Evolutionary conservation across 352 stramenopile species (phyloP).

Genomic region (Phytophthora colocasiae): DNA sequence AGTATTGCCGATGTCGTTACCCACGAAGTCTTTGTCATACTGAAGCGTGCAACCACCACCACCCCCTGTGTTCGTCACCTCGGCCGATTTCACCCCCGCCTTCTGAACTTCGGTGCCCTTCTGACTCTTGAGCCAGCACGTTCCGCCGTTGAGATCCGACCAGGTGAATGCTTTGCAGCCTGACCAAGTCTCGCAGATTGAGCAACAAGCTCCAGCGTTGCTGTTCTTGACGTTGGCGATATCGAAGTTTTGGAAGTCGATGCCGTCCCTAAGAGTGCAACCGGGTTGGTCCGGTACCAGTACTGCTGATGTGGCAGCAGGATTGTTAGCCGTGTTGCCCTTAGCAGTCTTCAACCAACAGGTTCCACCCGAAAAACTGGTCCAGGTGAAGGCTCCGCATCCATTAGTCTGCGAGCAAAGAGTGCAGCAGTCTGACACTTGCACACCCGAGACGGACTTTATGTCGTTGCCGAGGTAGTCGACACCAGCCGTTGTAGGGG

Average conservation of each 20-base stretch:
- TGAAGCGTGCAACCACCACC: constrained; percentile 14
- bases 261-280: constrained; percentile 23
- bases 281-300: constrained; percentile 7
- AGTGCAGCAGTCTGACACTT: constrained; percentile 34
- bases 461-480: constrained; percentile 64
- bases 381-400: constrained; percentile 39
- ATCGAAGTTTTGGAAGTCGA: constrained; percentile 41
- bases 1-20: constrained; percentile 43
- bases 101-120: constrained; percentile 18
- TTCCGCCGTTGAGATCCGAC: constrained; percentile 27
- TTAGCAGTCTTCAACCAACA: constrained; percentile 42
- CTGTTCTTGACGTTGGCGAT: constrained; percentile 35
- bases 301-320: constrained; percentile 23
- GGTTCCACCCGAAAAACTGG: constrained; percentile 31
- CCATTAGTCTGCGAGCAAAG: constrained; percentile 26
- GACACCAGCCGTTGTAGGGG: constrained; percentile 35
- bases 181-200: constrained; percentile 30
- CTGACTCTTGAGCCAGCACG: constrained; percentile 37
- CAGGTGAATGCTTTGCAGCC: constrained; percentile 38
- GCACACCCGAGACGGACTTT: constrained; percentile 15
- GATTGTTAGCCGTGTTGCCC: constrained; percentile 26
- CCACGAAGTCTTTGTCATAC: constrained; percentile 36
- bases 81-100: constrained; percentile 26
- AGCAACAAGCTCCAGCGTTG: constrained; percentile 35
- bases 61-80: constrained; percentile 21